Percentiles rank a stretch among this genome's conserved stretches.
phyloP scores from a whole-genome alignment of 2,329 filamentous ascomycete genomes.

The Didymella lethalis region DNA sequence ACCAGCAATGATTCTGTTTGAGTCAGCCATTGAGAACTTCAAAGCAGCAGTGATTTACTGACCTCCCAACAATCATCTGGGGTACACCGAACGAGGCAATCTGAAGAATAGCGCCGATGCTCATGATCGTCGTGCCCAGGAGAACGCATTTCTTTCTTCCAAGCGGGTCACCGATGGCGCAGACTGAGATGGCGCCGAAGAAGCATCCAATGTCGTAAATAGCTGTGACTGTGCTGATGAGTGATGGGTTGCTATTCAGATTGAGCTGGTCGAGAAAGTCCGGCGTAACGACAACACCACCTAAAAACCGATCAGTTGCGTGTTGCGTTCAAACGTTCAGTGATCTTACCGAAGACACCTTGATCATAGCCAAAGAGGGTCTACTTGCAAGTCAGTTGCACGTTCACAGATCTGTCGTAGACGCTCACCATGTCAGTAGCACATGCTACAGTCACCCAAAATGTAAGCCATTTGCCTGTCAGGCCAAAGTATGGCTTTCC shows the following conservation, averaged over 20 bases:
- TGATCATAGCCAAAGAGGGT: conserved; percentile 56
- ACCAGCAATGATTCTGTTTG: conserved; percentile 53
- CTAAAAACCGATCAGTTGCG: conserved; percentile 27
- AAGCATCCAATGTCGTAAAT: conserved; percentile 69
- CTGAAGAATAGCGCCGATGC: conserved; percentile 58
- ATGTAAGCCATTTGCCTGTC: conserved; percentile 63
- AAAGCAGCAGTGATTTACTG: neutral
- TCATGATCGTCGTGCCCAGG: conserved; percentile 59
- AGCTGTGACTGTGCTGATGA: conserved; percentile 61
- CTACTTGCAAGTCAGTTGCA: conserved; percentile 27
- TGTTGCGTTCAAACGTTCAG: neutral
- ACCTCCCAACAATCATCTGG: conserved; percentile 60
- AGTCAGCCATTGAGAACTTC: neutral
- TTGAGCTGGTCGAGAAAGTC: conserved; percentile 61
- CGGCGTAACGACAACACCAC: conserved; percentile 62
- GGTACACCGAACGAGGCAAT: conserved; percentile 56
- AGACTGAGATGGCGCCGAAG: conserved; percentile 60
- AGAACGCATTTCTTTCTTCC: conserved; percentile 60
- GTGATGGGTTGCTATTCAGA: conserved; percentile 53
- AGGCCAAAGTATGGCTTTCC: conserved; percentile 61
- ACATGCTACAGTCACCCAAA: conserved; percentile 61
- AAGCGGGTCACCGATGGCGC: conserved; percentile 56
- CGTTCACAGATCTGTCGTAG: neutral
- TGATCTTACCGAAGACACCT: conserved; percentile 58
- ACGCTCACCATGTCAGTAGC: conserved; percentile 31